Conservation (phyloP, 2,329 filamentous ascomycete species). For the Phoma herbarum region DNA sequence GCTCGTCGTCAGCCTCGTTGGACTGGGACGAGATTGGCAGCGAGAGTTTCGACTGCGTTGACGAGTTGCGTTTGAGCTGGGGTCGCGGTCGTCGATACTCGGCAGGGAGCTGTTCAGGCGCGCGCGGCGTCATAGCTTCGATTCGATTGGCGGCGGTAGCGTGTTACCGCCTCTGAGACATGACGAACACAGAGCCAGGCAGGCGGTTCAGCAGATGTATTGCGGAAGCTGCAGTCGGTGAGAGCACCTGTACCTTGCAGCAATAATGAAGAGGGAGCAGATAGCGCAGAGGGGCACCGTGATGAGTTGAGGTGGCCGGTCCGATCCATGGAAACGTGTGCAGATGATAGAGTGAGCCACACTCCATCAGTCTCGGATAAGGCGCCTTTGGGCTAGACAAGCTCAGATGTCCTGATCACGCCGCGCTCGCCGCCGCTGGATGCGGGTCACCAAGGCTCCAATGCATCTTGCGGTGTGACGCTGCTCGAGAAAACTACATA, state of each 20-base stretch:
- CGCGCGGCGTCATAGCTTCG: conserved; percentile 42
- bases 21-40: conserved; percentile 47
- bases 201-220: conserved; percentile 1
- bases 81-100: conserved; percentile 39
- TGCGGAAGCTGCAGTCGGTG: neutral
- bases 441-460: conserved; percentile 12
- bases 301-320: conserved; percentile 11
- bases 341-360: conserved; percentile 20
- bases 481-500: neutral
- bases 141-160: conserved; percentile 36
- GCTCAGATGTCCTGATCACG: conserved; percentile 16
- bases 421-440: conserved; percentile 22
- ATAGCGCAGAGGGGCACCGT: conserved; percentile 1
- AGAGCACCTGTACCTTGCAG: neutral
- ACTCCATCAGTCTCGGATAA: conserved; percentile 23
- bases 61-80: conserved; percentile 42
- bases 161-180: conserved; percentile 19
- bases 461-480: conserved; percentile 21
- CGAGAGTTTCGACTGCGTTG: conserved; percentile 47
- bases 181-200: conserved; percentile 12
- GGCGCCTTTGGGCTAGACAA: conserved; percentile 19
- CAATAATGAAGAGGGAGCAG: neutral
- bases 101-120: conserved; percentile 11
- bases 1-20: conserved; percentile 57
- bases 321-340: conserved; percentile 16